A percentile compares a stretch with the other conserved stretches of the same genome.
These are phyloP conservation scores for Meripilus lineatus DNA, from an alignment of 1,284 basidiomycete genomes.

Conservation along the genomic window DNA sequence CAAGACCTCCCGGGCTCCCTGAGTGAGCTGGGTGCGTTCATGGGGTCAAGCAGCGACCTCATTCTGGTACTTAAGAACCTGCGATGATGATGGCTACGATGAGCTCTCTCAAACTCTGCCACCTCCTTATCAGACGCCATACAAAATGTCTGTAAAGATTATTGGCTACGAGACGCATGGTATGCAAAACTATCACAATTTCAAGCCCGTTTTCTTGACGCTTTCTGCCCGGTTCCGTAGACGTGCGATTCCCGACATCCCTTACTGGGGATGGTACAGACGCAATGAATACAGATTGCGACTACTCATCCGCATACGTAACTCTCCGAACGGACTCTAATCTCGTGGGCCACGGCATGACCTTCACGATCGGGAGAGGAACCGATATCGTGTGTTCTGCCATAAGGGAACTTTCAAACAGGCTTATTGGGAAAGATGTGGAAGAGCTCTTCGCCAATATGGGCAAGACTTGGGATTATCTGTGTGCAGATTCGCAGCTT, in stretches of 20 bases:
- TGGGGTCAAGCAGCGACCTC: no score
- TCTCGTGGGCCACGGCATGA: constrained; percentile 88
- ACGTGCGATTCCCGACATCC: constrained; percentile 82
- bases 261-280: constrained; percentile 86
- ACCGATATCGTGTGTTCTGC: constrained; percentile 91
- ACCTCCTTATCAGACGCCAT: neutral
- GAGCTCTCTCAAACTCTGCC: no score
- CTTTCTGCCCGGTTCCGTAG: constrained; percentile 34
- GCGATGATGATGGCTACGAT: no score
- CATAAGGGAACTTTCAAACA: constrained; percentile 73
- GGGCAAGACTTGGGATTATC: constrained; percentile 78
- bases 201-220: neutral
- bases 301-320: constrained; percentile 93
- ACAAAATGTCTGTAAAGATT: constrained; percentile 38
- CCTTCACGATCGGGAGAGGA: constrained; percentile 94
- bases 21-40: no score
- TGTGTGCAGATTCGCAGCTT: constrained; percentile 84
- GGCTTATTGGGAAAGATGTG: constrained; percentile 80
- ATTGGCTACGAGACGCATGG: constrained; percentile 51
- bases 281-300: constrained; percentile 93
- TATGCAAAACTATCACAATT: constrained; percentile 20
- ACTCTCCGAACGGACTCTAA: constrained; percentile 69
- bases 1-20: no score
- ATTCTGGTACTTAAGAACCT: no score
- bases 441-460: constrained; percentile 85